A percentile compares a stretch with the other conserved stretches of the same genome.
These are phyloP conservation scores for Paraphoma sp. DNA, from an alignment of 2,329 filamentous ascomycete genomes.

Conservation along the genomic window DNA sequence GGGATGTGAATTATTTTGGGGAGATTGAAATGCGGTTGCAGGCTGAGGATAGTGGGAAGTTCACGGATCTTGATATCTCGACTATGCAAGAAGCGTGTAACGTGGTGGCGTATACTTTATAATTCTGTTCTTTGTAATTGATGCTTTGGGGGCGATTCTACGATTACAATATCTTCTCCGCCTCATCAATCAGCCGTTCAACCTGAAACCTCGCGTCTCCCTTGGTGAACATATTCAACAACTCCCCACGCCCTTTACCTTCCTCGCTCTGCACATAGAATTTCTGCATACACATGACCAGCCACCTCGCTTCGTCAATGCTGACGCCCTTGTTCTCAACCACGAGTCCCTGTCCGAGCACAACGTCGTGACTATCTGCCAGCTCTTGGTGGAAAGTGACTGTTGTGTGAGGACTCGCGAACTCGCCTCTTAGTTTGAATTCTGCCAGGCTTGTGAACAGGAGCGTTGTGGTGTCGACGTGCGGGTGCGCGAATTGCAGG, in stretches of 20 bases:
- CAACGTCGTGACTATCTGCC: conserved; percentile 73
- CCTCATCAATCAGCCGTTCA: conserved; percentile 85
- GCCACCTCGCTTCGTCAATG: conserved; percentile 83
- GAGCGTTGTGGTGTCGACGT: conserved; percentile 63
- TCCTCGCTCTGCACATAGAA: conserved; percentile 77
- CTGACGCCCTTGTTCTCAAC: conserved; percentile 77
- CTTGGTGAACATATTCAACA: conserved; percentile 81
- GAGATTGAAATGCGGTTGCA: conserved; percentile 61
- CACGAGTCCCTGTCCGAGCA: conserved; percentile 85
- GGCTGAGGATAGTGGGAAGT: neutral
- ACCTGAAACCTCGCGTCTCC: conserved; percentile 83
- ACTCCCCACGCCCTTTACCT: conserved; percentile 56
- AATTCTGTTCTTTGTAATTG: neutral
- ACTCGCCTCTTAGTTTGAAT: conserved; percentile 90
- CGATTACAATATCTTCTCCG: conserved; percentile 74
- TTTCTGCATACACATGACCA: conserved; percentile 90
- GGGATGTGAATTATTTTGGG: conserved; percentile 69
- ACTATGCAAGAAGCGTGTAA: neutral
- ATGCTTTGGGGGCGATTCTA: no score
- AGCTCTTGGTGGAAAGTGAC: conserved; percentile 91
- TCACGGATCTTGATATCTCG: neutral
- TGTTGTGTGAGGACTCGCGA: conserved; percentile 89
- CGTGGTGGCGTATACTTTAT: neutral
- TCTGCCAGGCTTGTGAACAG: conserved; percentile 95
- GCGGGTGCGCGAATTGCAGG: conserved; percentile 93